phyloP scores from a whole-genome alignment of 148 eudicot species.

The Vaccinium vitisidaea region DNA sequence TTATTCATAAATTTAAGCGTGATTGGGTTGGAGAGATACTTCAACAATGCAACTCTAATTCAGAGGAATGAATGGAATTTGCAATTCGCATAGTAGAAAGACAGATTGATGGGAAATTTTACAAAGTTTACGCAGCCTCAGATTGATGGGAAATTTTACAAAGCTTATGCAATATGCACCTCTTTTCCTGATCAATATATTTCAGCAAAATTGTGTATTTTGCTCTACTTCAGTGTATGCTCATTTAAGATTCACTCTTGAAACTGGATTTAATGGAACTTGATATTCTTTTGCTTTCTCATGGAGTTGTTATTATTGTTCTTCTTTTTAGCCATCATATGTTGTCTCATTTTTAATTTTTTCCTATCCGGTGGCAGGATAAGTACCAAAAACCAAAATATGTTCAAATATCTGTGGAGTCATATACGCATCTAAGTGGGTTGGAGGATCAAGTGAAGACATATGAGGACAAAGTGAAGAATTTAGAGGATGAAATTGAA shows the following conservation, averaged over 20 bases:
- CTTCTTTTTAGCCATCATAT: background rate
- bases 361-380: constrained; percentile 36
- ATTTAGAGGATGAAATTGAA: constrained; percentile 58
- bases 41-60: background rate
- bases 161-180: background rate
- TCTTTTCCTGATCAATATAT: background rate
- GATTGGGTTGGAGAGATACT: background rate
- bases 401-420: constrained; percentile 89
- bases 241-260: background rate
- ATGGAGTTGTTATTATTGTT: background rate
- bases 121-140: background rate
- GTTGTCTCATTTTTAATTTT: background rate
- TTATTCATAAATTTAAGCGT: background rate
- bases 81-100: background rate
- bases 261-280: background rate
- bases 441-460: constrained; percentile 64
- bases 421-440: constrained; percentile 76
- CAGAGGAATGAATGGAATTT: background rate
- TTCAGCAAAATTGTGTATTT: background rate
- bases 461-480: constrained; percentile 60
- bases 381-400: constrained; percentile 62
- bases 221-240: background rate
- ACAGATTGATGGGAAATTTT: background rate
- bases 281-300: background rate
- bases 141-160: background rate